Evolutionary conservation across 768 basidiomycete genomes (phyloP).

Genomic region (Boletellus ananiceps): DNA sequence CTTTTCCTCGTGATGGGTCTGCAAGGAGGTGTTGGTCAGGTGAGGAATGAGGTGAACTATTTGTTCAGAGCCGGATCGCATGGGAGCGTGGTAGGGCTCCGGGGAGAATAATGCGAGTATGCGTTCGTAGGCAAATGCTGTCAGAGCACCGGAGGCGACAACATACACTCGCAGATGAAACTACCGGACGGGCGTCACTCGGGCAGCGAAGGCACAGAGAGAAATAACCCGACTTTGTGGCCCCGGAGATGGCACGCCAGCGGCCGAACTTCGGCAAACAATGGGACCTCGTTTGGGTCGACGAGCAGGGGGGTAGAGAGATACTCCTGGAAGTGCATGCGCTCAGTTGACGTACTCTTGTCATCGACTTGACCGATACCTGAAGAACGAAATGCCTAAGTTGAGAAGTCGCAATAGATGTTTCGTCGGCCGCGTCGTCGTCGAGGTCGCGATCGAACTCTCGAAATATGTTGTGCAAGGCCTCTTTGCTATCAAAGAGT

Average conservation of each 20-base stretch:
- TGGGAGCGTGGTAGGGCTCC: slow-evolving; percentile 57
- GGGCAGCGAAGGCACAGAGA: background rate
- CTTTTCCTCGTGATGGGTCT: slow-evolving; percentile 59
- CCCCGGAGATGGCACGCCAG: slow-evolving; percentile 34
- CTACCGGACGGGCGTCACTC: slow-evolving; percentile 39
- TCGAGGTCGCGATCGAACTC: slow-evolving; percentile 66
- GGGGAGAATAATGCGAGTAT: slow-evolving; percentile 88
- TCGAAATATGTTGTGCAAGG: slow-evolving; percentile 70
- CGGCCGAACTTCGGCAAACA: slow-evolving; percentile 14
- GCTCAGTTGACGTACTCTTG: slow-evolving; percentile 4
- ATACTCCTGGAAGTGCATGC: slow-evolving; percentile 64
- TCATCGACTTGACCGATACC: slow-evolving; percentile 39
- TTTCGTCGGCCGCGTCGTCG: slow-evolving; percentile 43
- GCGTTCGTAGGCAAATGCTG: slow-evolving; percentile 74
- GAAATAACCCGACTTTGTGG: slow-evolving; percentile 49
- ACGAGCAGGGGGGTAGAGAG: slow-evolving; percentile 71
- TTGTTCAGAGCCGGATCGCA: slow-evolving; percentile 22
- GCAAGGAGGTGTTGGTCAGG: slow-evolving; percentile 90
- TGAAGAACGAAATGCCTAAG: slow-evolving; percentile 95
- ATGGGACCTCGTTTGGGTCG: slow-evolving; percentile 51
- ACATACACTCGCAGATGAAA: slow-evolving; percentile 94
- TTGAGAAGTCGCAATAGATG: slow-evolving; percentile 75
- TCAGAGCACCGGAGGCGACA: slow-evolving; percentile 69
- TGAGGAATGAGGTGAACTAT: slow-evolving; percentile 54
- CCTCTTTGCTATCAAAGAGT: slow-evolving; percentile 74